Base-by-base conservation (phyloP, 2,329 filamentous ascomycete species). In the Aspergillus sp. region DNA sequence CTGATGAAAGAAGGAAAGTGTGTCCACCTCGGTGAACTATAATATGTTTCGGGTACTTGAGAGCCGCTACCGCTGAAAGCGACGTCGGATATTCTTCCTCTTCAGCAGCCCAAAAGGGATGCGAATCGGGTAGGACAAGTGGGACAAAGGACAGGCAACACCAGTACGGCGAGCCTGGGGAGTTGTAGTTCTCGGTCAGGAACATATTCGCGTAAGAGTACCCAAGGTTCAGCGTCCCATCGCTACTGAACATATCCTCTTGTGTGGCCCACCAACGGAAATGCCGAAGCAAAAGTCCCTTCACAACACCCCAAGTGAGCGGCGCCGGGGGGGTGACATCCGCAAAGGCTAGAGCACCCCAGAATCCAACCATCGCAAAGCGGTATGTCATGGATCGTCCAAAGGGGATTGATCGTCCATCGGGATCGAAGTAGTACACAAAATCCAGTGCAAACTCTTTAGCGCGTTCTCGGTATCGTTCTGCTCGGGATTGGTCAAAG, bases 351-450 rank as follows among this genome's bases (percentile, higher is more conserved):
- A 92, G 75, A 0, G 89, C 87, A 12, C 88, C 87, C 89, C 89
- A 93, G 75, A 93, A 93, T 0, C 86, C 89, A n/a, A 88, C 86
- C 86, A 92, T 92, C 49, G 89, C 89, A 71, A 91, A 93, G n/a
- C 89, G 84, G 71, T 93, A 93, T 6, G 88, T 90, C 50, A 93
- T 82, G 52, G 87, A 90, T 48, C 90, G 83, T 3, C 90, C 90
- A 64, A 91, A 93, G 0, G 90, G 89, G 51, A 91, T 89, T 2
- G 88, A 82, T 22, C 88, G 81, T 5, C 86, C 89, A 70, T 89
- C 82, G 8, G 85, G 80, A 66, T 91, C 89, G 60, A 89, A 91
- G 72, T 91, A 93, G 74, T 91, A 87, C 3, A 87, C 82, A 61
- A 92, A 85, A 63, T 92, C 89, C 3, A 88, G 76, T 0, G 89